Base-by-base conservation (phyloP, 306 rosid genomes). In the Trifolium pratense region DNA sequence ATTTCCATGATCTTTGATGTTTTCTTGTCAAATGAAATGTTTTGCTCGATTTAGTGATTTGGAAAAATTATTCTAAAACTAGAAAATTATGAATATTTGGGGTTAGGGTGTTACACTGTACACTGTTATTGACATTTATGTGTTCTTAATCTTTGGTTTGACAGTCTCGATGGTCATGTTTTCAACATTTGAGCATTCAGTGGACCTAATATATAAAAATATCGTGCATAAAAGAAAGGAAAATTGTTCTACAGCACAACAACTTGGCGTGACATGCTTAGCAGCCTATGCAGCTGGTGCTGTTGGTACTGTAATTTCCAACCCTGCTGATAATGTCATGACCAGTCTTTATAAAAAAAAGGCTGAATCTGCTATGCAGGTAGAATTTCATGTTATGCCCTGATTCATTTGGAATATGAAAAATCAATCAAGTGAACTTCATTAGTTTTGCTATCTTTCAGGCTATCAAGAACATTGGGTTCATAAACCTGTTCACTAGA, bases 271-370 rank as follows among this genome's bases (percentile, higher is more conserved):
- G 17, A 85, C 96, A 52, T 84, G 90, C 81, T 80, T 89, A 56
- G 92, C 89, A 2, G 92, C 89, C 66, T 89, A 84, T 70, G 55
- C 90, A 51, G 89, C 92, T 52, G 90, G 92, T 73, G 81, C 92
- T 76, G 78, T 79, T 42, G 92, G 86, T 31, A 82, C 92, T 10
- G 60, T 87, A 5, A 45, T 87, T 70, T 89, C 92, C 32, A 89
- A 89, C 74, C 96, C 96, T 20, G 96, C 96, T 9, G 92, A 89
- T 82, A 87, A 87, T 74, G 68, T 89, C 60, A 83, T 89, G 51
- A 73, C 96, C 43, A 73, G 83, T 62, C 86, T 89, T 69, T 87
- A 87, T 81, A 89, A 89, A 61, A 87, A 89, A 68, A 83, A 89
- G 74, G 86, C 96, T 43, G 67, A 82, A 45, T 85, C 74, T 31